Evolutionary conservation across 2,329 filamentous ascomycete genomes (phyloP).

Genomic region (Talaromyces sp.): DNA sequence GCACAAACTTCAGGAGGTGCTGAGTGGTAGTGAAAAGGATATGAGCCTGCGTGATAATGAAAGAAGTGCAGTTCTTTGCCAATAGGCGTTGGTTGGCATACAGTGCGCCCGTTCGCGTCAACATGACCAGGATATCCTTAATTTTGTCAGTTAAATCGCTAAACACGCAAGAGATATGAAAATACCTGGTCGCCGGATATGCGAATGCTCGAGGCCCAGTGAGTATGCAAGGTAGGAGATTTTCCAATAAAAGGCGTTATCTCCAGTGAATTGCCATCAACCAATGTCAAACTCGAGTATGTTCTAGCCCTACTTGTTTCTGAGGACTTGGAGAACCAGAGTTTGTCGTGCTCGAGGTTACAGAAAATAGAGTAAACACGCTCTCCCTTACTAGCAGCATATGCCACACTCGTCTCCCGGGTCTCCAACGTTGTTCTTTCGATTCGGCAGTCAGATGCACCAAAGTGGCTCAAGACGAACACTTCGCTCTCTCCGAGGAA

Average conservation of each 20-base stretch:
- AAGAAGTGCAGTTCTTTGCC: constrained; percentile 87
- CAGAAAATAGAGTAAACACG: constrained; percentile 33
- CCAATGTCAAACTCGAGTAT: constrained; percentile 17
- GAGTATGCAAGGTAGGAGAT: constrained; percentile 30
- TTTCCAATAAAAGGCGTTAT: constrained; percentile 25
- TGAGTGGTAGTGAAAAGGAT: constrained; percentile 89
- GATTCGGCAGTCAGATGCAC: constrained; percentile 24
- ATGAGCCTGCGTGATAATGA: constrained; percentile 72
- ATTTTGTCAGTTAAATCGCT: constrained; percentile 13
- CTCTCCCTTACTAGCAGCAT: constrained; percentile 27
- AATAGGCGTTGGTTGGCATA: constrained; percentile 71
- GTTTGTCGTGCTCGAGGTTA: constrained; percentile 25
- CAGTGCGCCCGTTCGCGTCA: constrained; percentile 71
- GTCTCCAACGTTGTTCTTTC: constrained; percentile 31
- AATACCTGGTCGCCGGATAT: constrained; percentile 37
- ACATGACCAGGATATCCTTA: constrained; percentile 53
- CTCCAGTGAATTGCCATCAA: constrained; percentile 8
- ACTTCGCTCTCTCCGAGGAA: constrained; percentile 40
- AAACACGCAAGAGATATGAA: background rate
- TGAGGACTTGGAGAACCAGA: constrained; percentile 33
- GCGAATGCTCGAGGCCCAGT: constrained; percentile 32
- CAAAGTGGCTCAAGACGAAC: constrained; percentile 36
- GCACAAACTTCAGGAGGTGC: constrained; percentile 90
- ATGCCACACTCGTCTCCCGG: constrained; percentile 23
- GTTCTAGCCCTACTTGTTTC: constrained; percentile 19